These are phyloP conservation scores for Plantago ovata DNA, from an alignment of 257 asterid genomes.

Conservation along the genomic window DNA sequence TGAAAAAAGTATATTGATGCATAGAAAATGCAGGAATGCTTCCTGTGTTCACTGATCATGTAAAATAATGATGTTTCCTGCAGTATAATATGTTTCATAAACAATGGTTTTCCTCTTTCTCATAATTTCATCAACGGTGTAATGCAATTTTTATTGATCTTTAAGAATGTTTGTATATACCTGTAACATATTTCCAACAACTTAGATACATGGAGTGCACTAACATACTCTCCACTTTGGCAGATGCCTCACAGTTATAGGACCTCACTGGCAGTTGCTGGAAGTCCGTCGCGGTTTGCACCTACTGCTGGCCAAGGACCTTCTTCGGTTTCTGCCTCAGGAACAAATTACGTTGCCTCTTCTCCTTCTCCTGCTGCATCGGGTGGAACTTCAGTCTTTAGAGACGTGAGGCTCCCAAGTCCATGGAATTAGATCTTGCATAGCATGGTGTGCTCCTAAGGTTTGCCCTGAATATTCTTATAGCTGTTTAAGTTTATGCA, in stretches of 20 bases:
- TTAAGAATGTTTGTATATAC: too few relatives aligned
- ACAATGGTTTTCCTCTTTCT: too few relatives aligned
- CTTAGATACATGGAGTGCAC: background rate
- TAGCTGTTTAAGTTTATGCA: too few relatives aligned
- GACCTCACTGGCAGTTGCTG: slow-evolving; percentile 45
- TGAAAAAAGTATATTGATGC: too few relatives aligned
- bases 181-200: too few relatives aligned
- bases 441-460: background rate
- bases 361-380: slow-evolving; percentile 97
- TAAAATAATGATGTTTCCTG: too few relatives aligned
- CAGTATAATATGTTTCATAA: too few relatives aligned
- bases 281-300: slow-evolving; percentile 79
- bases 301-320: slow-evolving; percentile 56
- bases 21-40: too few relatives aligned
- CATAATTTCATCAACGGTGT: too few relatives aligned
- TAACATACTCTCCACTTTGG: slow-evolving; percentile 12
- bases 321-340: slow-evolving; percentile 58
- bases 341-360: slow-evolving; percentile 62
- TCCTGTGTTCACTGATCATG: too few relatives aligned
- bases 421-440: background rate
- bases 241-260: slow-evolving; percentile 70
- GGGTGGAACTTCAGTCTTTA: slow-evolving; percentile 76
- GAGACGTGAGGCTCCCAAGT: slow-evolving; percentile 63
- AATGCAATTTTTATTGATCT: too few relatives aligned
- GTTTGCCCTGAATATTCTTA: background rate